phyloP scores from a whole-genome alignment of 768 basidiomycete species.

The Mycena alexandri region DNA sequence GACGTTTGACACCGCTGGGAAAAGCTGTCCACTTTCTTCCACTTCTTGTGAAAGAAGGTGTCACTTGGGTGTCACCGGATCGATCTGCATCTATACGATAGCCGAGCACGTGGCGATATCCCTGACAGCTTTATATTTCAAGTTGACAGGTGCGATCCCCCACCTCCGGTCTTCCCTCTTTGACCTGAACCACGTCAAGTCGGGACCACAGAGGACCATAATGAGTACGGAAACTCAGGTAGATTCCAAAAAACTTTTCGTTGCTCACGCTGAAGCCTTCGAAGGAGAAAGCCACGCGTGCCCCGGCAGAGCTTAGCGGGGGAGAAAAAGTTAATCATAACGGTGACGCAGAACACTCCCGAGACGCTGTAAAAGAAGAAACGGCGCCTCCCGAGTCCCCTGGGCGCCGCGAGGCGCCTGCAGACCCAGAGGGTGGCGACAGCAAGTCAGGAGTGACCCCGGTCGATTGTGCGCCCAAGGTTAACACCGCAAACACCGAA shows the following conservation, averaged over 20 bases:
- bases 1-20: no score
- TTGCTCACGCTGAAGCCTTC: background rate
- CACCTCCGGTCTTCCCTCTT: no score
- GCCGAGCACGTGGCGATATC: no score
- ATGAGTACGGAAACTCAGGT: background rate
- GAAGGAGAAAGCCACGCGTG: constrained; percentile 22
- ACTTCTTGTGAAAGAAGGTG: no score
- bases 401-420: background rate
- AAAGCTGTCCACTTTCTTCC: no score
- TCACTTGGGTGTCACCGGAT: no score
- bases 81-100: no score
- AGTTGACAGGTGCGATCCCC: no score
- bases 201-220: no score
- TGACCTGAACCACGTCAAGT: no score
- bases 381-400: background rate
- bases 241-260: background rate
- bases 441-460: background rate
- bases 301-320: constrained; percentile 7
- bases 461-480: constrained; percentile 11
- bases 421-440: background rate
- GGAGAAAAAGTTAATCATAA: constrained; percentile 24
- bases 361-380: constrained; percentile 18
- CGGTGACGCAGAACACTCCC: background rate
- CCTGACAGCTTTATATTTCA: no score
- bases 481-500: constrained; percentile 8